phyloP scores from a whole-genome alignment of 495 filamentous ascomycete species.

The Tuber melanosporum region DNA sequence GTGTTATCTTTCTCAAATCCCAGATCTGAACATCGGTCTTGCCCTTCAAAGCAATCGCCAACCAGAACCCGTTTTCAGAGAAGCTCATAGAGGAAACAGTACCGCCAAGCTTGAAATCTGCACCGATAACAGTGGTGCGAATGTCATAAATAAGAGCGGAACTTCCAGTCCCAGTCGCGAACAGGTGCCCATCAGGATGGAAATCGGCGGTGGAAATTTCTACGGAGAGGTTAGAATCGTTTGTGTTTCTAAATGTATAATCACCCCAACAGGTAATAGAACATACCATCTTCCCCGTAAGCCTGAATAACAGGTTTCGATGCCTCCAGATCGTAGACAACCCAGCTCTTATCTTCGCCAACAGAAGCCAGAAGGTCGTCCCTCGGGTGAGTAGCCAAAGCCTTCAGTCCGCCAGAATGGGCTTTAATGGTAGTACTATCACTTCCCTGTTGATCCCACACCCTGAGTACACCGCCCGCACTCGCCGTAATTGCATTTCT shows the following conservation, averaged over 20 bases:
- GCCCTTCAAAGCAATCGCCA: slow-evolving; percentile 68
- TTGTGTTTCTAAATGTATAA: slow-evolving; percentile 2
- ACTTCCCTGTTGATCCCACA: slow-evolving; percentile 61
- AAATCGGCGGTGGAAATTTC: slow-evolving; percentile 74
- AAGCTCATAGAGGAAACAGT: slow-evolving; percentile 71
- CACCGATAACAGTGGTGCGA: slow-evolving; percentile 62
- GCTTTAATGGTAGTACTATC: slow-evolving; percentile 60
- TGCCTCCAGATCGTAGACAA: slow-evolving; percentile 74
- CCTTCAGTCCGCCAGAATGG: slow-evolving; percentile 74
- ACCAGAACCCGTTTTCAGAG: slow-evolving; percentile 96
- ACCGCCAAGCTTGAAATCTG: slow-evolving; percentile 59
- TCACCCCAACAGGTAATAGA: slow-evolving; percentile 1
- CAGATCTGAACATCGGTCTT: slow-evolving; percentile 75
- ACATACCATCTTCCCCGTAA: slow-evolving; percentile 75
- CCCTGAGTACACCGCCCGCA: slow-evolving; percentile 66
- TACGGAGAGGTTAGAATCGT: slow-evolving; percentile 47
- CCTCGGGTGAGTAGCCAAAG: slow-evolving; percentile 73
- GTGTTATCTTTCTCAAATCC: slow-evolving; percentile 76
- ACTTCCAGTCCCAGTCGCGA: slow-evolving; percentile 71
- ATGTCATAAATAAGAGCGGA: slow-evolving; percentile 82
- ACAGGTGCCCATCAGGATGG: slow-evolving; percentile 93
- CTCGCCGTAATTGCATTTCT: slow-evolving; percentile 65
- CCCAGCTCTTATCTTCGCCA: slow-evolving; percentile 86
- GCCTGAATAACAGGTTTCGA: slow-evolving; percentile 64
- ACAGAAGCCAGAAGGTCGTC: slow-evolving; percentile 79